Base-by-base conservation (phyloP, 129 eudicot genomes). In the Saposhnikovia divaricata region DNA sequence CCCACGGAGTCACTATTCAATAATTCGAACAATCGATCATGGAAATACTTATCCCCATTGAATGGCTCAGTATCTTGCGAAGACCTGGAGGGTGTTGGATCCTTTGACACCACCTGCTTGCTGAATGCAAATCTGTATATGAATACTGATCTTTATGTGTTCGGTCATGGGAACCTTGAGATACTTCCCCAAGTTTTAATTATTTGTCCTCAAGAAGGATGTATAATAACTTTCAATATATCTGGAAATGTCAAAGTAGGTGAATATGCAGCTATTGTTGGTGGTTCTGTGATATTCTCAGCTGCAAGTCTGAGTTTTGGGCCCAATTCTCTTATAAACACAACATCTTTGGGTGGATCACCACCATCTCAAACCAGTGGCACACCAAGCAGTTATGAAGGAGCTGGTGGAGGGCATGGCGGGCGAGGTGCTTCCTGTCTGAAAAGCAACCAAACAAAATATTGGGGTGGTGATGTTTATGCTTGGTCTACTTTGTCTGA, bases 391-490 rank as follows among this genome's bases (percentile, higher is more conserved):
- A 93, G 94, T 83, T 77, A 82, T 82, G 98, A 93, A 15, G 94
- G 98, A 75, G 96, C 96, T 82, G 98, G 98, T 68, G 98, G 98
- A 47, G 98, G 98, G 37, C 98, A 93, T 84, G 98, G 98, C 16
- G 98, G 98, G 25, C 85, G 98, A 81, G 98, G 98, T 72, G 98
- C 97, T 34, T 91, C 98, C 46, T 93, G 98, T 87, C 55, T 86
- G 63, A 88, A 90, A 82, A 84, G 84, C 31, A 86, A 86, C 68
- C 73, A 80, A 14, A 84, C 89, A 31, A 84, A 81, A 69, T 82
- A 69, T 77, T 93, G 98, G 98, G 98, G 98, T 38, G 98, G 98
- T 81, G 98, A 93, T 88, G 98, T 91, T 84, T 93, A 93, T 85
- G 83, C 86, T 78, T 93, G 98, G 98, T 76, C 91, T n/a, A 89